These are phyloP conservation scores for Ophiorrhiza pumila DNA, from an alignment of 257 asterid genomes.

Conservation along the genomic window DNA sequence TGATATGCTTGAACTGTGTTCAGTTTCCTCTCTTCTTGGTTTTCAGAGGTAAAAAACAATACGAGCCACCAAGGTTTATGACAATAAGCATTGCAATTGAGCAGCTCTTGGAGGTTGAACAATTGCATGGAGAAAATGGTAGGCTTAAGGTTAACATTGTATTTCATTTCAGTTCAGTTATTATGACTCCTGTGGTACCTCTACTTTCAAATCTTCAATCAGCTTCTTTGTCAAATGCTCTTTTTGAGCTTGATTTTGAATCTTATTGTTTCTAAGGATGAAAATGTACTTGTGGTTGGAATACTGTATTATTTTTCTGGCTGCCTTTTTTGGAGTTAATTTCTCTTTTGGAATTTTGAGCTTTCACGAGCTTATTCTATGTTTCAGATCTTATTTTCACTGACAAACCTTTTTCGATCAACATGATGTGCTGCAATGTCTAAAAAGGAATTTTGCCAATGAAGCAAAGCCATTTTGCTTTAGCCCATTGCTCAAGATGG, in stretches of 20 bases:
- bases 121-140: constrained; percentile 58
- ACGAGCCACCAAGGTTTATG: constrained; percentile 91
- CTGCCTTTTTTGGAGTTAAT: not conserved
- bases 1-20: not conserved
- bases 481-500: not conserved
- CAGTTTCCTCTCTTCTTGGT: not conserved
- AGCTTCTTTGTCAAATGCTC: not conserved
- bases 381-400: not conserved
- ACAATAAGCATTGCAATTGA: constrained; percentile 77
- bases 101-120: constrained; percentile 87
- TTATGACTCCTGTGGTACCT: not conserved
- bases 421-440: not conserved
- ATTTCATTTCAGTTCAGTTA: not conserved
- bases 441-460: not conserved
- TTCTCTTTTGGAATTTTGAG: not conserved
- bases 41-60: constrained; percentile 74
- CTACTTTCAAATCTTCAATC: not conserved
- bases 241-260: not conserved
- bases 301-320: not conserved
- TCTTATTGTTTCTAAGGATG: not conserved
- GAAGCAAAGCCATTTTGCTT: not conserved
- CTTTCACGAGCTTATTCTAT: not conserved
- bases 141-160: not conserved
- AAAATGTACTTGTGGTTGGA: not conserved
- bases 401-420: not conserved